Conservation (phyloP, 306 rosid genomes). For the Styphnolobium japonicum region DNA sequence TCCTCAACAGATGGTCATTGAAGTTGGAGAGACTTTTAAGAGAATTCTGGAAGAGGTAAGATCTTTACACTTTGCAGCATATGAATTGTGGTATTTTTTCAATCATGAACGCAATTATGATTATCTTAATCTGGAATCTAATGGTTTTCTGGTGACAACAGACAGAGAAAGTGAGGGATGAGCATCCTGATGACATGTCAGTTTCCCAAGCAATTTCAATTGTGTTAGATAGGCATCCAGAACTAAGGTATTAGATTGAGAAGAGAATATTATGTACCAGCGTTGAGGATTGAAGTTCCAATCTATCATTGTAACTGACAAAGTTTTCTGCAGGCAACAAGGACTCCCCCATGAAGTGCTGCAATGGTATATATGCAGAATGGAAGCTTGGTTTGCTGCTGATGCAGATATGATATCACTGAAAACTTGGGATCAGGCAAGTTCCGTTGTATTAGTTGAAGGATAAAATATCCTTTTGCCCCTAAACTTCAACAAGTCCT, state of each 20-base stretch:
- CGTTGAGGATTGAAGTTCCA: constrained; percentile 9
- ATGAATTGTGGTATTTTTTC: constrained; percentile 2
- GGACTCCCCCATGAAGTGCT: constrained; percentile 71
- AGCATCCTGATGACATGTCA: constrained; percentile 60
- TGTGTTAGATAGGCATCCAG: constrained; percentile 62
- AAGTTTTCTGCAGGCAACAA: constrained; percentile 46
- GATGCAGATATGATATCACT: constrained; percentile 80
- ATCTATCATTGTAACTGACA: background rate
- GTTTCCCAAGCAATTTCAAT: constrained; percentile 59
- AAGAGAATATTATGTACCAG: background rate
- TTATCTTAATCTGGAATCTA: constrained; percentile 18
- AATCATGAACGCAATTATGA: background rate
- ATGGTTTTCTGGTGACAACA: constrained; percentile 26
- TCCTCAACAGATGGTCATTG: constrained; percentile 63
- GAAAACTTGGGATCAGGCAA: constrained; percentile 81
- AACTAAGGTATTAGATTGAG: constrained; percentile 46
- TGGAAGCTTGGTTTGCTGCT: constrained; percentile 92
- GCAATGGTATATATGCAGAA: constrained; percentile 77
- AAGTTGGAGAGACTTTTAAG: constrained; percentile 72
- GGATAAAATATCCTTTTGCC: constrained; percentile 5
- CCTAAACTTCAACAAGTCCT: background rate
- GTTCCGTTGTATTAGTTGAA: constrained; percentile 31
- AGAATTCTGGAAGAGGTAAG: constrained; percentile 64
- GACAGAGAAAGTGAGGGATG: constrained; percentile 74
- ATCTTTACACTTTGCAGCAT: constrained; percentile 5